Base-by-base conservation (phyloP, 106 monocot species). In the Phalaenopsis equestris region DNA sequence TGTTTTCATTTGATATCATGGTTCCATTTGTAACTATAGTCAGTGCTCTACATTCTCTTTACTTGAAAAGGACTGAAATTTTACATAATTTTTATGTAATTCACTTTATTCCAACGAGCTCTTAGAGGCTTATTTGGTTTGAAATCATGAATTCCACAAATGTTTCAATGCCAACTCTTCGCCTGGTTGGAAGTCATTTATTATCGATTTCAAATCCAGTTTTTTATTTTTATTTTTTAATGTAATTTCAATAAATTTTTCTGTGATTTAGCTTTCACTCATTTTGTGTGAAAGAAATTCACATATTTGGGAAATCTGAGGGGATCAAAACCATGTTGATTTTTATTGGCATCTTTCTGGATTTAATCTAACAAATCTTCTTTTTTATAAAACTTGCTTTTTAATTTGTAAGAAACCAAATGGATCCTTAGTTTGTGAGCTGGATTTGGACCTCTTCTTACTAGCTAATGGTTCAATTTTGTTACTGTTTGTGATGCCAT, bases 281-380 rank as follows among this genome's bases (percentile, higher is more conserved):
- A 39, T 70, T 37, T 37, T 39, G 8, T 10, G 70, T 38, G 38
- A 37, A 70, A 39, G 38, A 70, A 67, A 67, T 67, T 10, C 67
- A 21, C 38, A 38, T 70, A 70, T 37, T 70, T 70, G 70, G 4
- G 70, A 38, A 37, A 70, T 37, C 2, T 70, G 37, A 1, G 38
- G 70, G 39, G 70, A 38, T 70, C 38, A 38, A 70, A 70, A 38
- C 70, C 70, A 38, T 70, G 70, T 12, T 70, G 67, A 67, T 67
- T 67, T 67, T 24, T 67, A 30, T 24, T 67, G 0, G 24, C 67
- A 67, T 7, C 30, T 67, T 5, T 18, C n/a, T 14, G 11, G 70
- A 11, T 70, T 37, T 37, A 70, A 2, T 70, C 37, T 70, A 15
- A 14, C 37, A 70, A 38, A 30, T 67, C 3, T 21, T 36, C 9